A percentile compares a stretch with the other conserved stretches of the same genome.
phyloP scores from a whole-genome alignment of 2,329 filamentous ascomycete species.

The Ophiosphaerella narmari region DNA sequence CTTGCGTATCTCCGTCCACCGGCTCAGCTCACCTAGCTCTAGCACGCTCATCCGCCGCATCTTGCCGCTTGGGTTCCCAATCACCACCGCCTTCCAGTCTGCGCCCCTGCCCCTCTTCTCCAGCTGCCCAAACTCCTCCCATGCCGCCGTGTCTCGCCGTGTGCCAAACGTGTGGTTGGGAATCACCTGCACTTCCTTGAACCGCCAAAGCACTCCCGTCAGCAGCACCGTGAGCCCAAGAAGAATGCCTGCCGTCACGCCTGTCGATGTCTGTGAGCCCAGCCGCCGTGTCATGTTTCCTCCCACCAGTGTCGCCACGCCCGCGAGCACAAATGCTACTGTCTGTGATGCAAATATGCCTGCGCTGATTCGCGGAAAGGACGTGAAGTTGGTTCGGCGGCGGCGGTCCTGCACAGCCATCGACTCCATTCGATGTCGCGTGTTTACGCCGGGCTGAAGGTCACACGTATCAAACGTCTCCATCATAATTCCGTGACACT shows the following conservation, averaged over 20 bases:
- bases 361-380: slow-evolving; percentile 73
- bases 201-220: slow-evolving; percentile 65
- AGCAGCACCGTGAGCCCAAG: slow-evolving; percentile 68
- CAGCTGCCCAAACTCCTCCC: slow-evolving; percentile 46
- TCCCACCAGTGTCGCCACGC: slow-evolving; percentile 69
- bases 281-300: slow-evolving; percentile 69
- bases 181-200: slow-evolving; percentile 70
- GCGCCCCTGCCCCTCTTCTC: slow-evolving; percentile 46
- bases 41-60: slow-evolving; percentile 72
- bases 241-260: slow-evolving; percentile 69
- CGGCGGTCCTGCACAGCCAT: slow-evolving; percentile 50
- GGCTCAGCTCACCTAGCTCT: slow-evolving; percentile 68
- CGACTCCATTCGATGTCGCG: slow-evolving; percentile 51
- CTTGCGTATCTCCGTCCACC: slow-evolving; percentile 72
- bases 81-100: slow-evolving; percentile 71
- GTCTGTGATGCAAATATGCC: slow-evolving; percentile 73
- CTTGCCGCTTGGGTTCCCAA: slow-evolving; percentile 72
- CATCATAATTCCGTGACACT: slow-evolving; percentile 79
- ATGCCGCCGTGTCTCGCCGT: slow-evolving; percentile 36
- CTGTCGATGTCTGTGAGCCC: slow-evolving; percentile 70
- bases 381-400: slow-evolving; percentile 72
- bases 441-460: slow-evolving; percentile 71
- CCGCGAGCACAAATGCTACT: slow-evolving; percentile 71
- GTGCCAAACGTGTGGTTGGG: slow-evolving; percentile 60
- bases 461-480: slow-evolving; percentile 82